These are phyloP conservation scores for Globisporangium emineosum DNA, from an alignment of 352 stramenopile genomes.

Conservation along the genomic window DNA sequence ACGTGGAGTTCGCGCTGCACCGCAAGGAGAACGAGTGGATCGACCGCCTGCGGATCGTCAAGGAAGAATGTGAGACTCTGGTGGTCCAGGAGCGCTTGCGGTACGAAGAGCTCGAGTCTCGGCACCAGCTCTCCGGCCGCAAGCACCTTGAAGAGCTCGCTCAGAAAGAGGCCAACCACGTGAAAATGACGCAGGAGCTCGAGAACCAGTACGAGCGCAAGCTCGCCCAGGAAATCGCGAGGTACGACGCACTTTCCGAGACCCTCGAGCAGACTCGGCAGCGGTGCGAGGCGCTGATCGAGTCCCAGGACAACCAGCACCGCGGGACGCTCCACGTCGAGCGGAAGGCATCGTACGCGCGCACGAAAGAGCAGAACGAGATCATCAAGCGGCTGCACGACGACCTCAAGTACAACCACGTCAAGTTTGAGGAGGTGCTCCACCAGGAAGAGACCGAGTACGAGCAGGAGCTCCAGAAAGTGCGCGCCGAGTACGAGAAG, in stretches of 20 bases:
- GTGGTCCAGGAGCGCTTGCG: slow-evolving; percentile 70
- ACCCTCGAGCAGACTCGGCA: slow-evolving; percentile 88
- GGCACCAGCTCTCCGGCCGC: slow-evolving; percentile 59
- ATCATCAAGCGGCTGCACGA: slow-evolving; percentile 84
- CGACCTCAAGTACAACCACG: slow-evolving; percentile 83
- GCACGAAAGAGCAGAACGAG: slow-evolving; percentile 78
- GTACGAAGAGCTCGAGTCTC: slow-evolving; percentile 78
- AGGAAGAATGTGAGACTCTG: slow-evolving; percentile 75
- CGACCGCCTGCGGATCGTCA: slow-evolving; percentile 70
- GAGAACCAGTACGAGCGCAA: slow-evolving; percentile 93
- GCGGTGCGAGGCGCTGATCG: slow-evolving; percentile 84
- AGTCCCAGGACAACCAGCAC: slow-evolving; percentile 72
- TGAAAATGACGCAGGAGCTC: slow-evolving; percentile 85
- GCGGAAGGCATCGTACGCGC: slow-evolving; percentile 54
- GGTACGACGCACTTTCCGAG: slow-evolving; percentile 87
- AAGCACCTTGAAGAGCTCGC: slow-evolving; percentile 81
- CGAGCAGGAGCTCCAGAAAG: slow-evolving; percentile 63
- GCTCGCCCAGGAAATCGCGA: slow-evolving; percentile 82
- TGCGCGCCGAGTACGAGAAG: slow-evolving; percentile 53
- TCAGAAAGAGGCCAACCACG: slow-evolving; percentile 69
- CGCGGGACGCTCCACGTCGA: slow-evolving; percentile 58
- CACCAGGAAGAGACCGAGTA: slow-evolving; percentile 82
- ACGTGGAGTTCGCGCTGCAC: slow-evolving; percentile 82
- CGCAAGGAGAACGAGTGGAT: slow-evolving; percentile 89
- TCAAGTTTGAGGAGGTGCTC: slow-evolving; percentile 83